A percentile compares a stretch with the other conserved stretches of the same genome.
Evolutionary conservation across 768 basidiomycete genomes (phyloP).

Genomic region (Termitomyces sp.): DNA sequence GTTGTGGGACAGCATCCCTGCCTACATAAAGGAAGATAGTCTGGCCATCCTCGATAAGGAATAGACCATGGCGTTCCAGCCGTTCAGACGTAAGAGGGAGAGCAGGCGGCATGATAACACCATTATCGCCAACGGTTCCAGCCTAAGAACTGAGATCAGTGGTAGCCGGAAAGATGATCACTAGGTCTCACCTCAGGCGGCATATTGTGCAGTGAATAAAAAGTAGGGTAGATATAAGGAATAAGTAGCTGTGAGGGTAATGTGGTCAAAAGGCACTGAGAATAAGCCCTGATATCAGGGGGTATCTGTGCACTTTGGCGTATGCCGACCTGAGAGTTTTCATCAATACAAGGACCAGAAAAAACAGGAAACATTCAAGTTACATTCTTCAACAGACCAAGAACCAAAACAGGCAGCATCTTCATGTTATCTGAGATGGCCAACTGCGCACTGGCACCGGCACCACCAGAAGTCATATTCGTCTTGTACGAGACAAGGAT

Average conservation of each 20-base stretch:
- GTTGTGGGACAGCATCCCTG: slow-evolving; percentile 95
- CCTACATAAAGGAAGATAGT: slow-evolving; percentile 98
- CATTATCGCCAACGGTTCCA: slow-evolving; percentile 86
- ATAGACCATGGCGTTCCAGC: slow-evolving; percentile 91
- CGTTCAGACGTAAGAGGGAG: slow-evolving; percentile 93
- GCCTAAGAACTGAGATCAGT: slow-evolving; percentile 40
- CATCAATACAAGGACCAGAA: background rate
- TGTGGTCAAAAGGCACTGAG: slow-evolving; percentile 86
- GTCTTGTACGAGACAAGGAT: slow-evolving; percentile 87
- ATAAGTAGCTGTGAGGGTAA: slow-evolving; percentile 87
- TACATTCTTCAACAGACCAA: slow-evolving; percentile 93
- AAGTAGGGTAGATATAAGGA: slow-evolving; percentile 91
- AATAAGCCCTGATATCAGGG: slow-evolving; percentile 92
- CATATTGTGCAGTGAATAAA: slow-evolving; percentile 98
- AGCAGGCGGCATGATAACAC: slow-evolving; percentile 82
- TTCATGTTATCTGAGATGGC: slow-evolving; percentile 92
- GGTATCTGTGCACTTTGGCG: slow-evolving; percentile 97
- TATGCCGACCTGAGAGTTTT: slow-evolving; percentile 67
- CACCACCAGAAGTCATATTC: slow-evolving; percentile 91
- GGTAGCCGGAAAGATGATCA: background rate
- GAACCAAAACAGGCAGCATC: slow-evolving; percentile 85
- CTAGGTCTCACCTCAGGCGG: slow-evolving; percentile 62
- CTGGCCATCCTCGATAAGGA: slow-evolving; percentile 96
- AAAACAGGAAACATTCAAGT: slow-evolving; percentile 16
- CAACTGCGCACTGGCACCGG: slow-evolving; percentile 90